A percentile compares a stretch with the other conserved stretches of the same genome.
Conservation (phyloP, 345 rosid genomes). For the Conringia planisiliqua region DNA sequence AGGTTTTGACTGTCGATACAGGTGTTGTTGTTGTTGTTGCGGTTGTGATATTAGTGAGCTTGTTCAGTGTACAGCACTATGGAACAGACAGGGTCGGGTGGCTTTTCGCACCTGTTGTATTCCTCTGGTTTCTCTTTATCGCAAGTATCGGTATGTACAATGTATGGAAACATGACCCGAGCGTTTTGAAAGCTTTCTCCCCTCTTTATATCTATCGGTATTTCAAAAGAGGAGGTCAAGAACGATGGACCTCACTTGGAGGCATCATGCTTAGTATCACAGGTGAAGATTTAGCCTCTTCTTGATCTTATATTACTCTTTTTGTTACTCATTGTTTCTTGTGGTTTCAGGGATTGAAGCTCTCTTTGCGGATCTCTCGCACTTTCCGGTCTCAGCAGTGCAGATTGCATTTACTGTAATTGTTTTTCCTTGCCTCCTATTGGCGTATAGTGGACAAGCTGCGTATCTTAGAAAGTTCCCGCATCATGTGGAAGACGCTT, state of each 20-base stretch:
- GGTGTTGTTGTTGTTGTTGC: conserved; percentile 76
- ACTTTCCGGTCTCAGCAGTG: conserved; percentile 84
- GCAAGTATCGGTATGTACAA: conserved; percentile 80
- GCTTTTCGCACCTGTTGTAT: conserved; percentile 93
- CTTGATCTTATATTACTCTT: background rate
- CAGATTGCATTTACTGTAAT: conserved; percentile 80
- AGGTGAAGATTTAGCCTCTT: conserved; percentile 39
- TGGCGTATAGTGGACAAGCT: conserved; percentile 97
- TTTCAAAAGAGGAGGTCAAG: conserved; percentile 67
- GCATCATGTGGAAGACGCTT: conserved; percentile 72
- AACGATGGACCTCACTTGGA: conserved; percentile 82
- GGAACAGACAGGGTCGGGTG: conserved; percentile 89
- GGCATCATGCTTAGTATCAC: conserved; percentile 93
- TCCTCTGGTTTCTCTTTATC: conserved; percentile 84
- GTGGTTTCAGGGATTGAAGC: conserved; percentile 82
- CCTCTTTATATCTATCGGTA: conserved; percentile 75
- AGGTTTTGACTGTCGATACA: conserved; percentile 35
- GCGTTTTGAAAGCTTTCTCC: conserved; percentile 81
- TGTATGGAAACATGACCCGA: conserved; percentile 65
- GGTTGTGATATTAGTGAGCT: conserved; percentile 72
- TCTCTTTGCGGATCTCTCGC: conserved; percentile 85
- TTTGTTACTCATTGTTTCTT: background rate
- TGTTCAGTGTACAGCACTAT: conserved; percentile 86
- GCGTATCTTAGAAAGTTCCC: conserved; percentile 63
- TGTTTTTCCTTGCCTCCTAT: conserved; percentile 90